Evolutionary conservation across 139 green algal species (phyloP), one percentile per base, ranked within the genome.

Genomic region (Trebouxia sp.): DNA sequence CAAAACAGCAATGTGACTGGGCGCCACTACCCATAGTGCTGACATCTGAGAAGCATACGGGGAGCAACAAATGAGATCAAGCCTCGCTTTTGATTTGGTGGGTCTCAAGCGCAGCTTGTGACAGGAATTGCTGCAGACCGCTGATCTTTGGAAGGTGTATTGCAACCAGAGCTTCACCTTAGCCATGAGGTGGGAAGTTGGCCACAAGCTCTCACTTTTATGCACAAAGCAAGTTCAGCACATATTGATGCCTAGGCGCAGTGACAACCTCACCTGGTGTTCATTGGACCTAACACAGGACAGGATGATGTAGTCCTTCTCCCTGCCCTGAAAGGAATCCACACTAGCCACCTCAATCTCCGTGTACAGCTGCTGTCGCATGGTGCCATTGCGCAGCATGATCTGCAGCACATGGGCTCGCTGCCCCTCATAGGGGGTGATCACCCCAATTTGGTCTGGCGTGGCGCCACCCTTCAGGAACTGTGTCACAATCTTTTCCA

Each of bases 261-360:
- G n/a, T n/a, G n/a, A n/a, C n/a, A n/a, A 17, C 28, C 9, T 24
- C 24, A 69, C 82, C 82, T 83, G 77, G 62, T 94, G 89, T 83
- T 99, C 96, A 80, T 99, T 98, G 82, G 89, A 95, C 26, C 97
- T 90, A 65, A 99, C 97, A 83, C 95, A 98, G 1, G 94, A 98
- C 43, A 99, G 85, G 53, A 99, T 93, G 85, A 99, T 98, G 90
- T 95, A 96, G 80, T 99, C 96, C 90, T 99, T 99, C 90, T 99
- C 97, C 4, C 95, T 89, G 0, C 97, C 88, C 86, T 97, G 93
- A 84, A 98, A 98, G 0, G 88, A 85, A 75, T 97, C 93, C 75
- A 97, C 93, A 39, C 83, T 92, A 6, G 89, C 91, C 35, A 96
- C 92, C 82, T 90, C 75, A n/a, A 83, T 75, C 35, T 94, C 93